Evolutionary conservation across 2,329 filamentous ascomycete species (phyloP).

Genomic region (Lojkania enalia): DNA sequence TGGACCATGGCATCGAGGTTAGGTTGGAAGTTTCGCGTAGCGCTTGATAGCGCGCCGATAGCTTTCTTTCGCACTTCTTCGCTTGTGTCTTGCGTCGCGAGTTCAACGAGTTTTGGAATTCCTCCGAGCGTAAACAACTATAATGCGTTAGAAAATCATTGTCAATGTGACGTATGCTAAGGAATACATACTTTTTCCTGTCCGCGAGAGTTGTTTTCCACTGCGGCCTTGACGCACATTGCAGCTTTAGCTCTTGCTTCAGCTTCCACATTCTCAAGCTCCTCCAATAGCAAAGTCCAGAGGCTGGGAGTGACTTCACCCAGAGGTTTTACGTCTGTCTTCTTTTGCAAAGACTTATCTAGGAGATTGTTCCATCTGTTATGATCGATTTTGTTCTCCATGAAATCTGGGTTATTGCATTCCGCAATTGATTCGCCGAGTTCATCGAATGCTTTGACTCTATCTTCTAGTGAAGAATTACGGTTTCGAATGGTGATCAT

Average conservation of each 20-base stretch:
- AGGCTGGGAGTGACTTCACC: too few species aligned
- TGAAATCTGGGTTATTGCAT: conserved; percentile 95
- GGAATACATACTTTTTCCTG: conserved; percentile 67
- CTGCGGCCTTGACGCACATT: conserved; percentile 93
- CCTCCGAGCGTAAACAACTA: conserved; percentile 64
- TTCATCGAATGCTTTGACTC: conserved; percentile 10
- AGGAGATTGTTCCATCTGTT: neutral
- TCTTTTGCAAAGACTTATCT: too few species aligned
- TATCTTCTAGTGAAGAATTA: conserved; percentile 50
- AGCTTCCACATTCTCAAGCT: conserved; percentile 67
- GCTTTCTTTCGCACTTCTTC: conserved; percentile 79
- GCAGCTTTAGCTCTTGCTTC: conserved; percentile 83
- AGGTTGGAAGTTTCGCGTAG: conserved; percentile 86
- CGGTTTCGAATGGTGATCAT: conserved; percentile 74
- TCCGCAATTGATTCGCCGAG: conserved; percentile 12
- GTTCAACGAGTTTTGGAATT: conserved; percentile 67
- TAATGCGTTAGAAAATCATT: too few species aligned
- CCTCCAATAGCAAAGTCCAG: conserved; percentile 79
- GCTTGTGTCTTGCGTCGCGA: conserved; percentile 64
- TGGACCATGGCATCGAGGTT: conserved; percentile 68
- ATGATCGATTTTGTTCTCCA: too few species aligned
- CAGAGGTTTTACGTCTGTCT: too few species aligned
- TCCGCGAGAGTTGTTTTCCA: conserved; percentile 89
- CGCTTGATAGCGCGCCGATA: conserved; percentile 83
- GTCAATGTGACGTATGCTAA: conserved; percentile 16